Percentiles rank a stretch among this genome's conserved stretches.
phyloP scores from a whole-genome alignment of 2,329 filamentous ascomycete species.

The Fusarium longipes region DNA sequence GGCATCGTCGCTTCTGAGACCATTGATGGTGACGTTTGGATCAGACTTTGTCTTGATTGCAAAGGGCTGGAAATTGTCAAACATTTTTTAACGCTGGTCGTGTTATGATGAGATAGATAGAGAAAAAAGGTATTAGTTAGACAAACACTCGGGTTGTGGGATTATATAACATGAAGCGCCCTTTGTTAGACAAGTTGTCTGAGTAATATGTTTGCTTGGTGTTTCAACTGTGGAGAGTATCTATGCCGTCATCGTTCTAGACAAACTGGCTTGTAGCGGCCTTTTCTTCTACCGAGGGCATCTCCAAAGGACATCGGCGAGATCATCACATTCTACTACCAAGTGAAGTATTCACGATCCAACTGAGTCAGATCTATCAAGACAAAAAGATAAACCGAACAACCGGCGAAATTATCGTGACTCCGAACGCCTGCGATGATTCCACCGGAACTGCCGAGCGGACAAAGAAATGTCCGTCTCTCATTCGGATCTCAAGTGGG shows the following conservation, averaged over 20 bases:
- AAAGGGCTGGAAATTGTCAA: constrained; percentile 54
- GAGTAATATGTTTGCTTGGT: constrained; percentile 2
- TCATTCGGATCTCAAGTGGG: neutral
- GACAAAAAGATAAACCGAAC: neutral
- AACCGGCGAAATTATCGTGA: neutral
- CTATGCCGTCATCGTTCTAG: constrained; percentile 14
- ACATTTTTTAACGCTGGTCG: constrained; percentile 48
- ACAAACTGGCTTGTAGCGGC: neutral
- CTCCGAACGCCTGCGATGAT: neutral
- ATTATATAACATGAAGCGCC: constrained; percentile 9
- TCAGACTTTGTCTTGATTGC: constrained; percentile 52
- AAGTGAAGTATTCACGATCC: neutral
- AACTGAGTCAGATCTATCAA: rapidly evolving
- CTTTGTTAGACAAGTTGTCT: constrained; percentile 19
- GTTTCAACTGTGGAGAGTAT: constrained; percentile 8
- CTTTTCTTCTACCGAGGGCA: neutral
- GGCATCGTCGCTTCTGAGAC: constrained; percentile 51
- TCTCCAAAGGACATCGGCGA: neutral
- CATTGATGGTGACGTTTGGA: constrained; percentile 57
- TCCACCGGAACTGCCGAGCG: neutral
- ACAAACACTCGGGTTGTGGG: rapidly evolving
- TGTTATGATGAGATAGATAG: rapidly evolving
- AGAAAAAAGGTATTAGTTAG: rapidly evolving
- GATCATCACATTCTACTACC: neutral
- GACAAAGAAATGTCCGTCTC: constrained; percentile 22